Conservation (phyloP, 371 early-diverging fungal species). For the Entomophthora muscae region DNA sequence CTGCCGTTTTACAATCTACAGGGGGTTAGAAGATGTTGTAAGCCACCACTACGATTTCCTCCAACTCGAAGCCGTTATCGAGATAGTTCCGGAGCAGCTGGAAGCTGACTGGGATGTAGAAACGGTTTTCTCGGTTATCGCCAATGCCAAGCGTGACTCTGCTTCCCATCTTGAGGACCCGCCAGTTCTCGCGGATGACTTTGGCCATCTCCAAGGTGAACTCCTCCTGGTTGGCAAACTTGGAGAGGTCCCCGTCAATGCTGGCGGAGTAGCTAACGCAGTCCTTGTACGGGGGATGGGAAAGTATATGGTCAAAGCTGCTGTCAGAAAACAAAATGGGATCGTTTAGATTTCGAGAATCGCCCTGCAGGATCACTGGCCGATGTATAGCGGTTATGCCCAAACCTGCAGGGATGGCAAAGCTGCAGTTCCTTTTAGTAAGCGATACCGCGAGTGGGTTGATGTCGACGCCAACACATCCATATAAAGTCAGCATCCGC, state of each 20-base stretch:
- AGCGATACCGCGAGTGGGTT: slow-evolving; percentile 73
- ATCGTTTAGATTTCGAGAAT: slow-evolving; percentile 40
- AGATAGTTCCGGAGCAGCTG: slow-evolving; percentile 62
- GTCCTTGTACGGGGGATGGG: slow-evolving; percentile 90
- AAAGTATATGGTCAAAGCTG: slow-evolving; percentile 66
- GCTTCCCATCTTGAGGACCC: slow-evolving; percentile 53
- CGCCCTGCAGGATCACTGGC: slow-evolving; percentile 65
- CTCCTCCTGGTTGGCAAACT: slow-evolving; percentile 50
- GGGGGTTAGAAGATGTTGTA: background rate
- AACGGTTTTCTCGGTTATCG: slow-evolving; percentile 76
- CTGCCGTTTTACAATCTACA: slow-evolving; percentile 68
- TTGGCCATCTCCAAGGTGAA: slow-evolving; percentile 57
- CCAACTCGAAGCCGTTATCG: slow-evolving; percentile 67
- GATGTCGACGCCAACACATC: slow-evolving; percentile 73
- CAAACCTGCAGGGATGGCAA: slow-evolving; percentile 41
- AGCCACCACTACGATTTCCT: slow-evolving; percentile 38
- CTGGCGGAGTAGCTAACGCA: slow-evolving; percentile 45
- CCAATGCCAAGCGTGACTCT: slow-evolving; percentile 77
- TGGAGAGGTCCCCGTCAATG: slow-evolving; percentile 64
- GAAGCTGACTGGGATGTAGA: slow-evolving; percentile 73
- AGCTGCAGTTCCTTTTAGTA: slow-evolving; percentile 68
- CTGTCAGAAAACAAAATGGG: slow-evolving; percentile 32
- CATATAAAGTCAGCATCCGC: slow-evolving; percentile 10
- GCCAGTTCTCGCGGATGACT: slow-evolving; percentile 53
- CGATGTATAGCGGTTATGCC: slow-evolving; percentile 56